phyloP scores from a whole-genome alignment of 2,329 filamentous ascomycete species.

The Teratosphaeria destructans region DNA sequence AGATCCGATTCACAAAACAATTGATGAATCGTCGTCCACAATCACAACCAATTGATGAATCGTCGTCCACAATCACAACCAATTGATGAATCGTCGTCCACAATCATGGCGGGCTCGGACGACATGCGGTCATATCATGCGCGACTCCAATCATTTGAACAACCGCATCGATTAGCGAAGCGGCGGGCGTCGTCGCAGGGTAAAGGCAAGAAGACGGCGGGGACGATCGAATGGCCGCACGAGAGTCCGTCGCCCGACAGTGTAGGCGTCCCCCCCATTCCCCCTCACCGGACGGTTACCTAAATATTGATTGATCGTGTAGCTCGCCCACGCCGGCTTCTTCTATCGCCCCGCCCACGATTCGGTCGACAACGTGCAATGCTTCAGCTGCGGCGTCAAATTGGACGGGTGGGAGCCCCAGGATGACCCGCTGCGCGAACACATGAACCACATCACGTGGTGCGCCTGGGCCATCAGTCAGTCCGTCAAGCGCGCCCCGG shows the following conservation, averaged over 20 bases:
- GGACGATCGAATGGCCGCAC: constrained; percentile 65
- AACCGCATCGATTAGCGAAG: constrained; percentile 51
- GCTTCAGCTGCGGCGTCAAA: constrained; percentile 74
- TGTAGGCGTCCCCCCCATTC: constrained; percentile 33
- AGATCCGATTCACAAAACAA: neutral
- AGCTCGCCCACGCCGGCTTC: constrained; percentile 88
- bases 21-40: too few species aligned
- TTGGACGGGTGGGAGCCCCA: constrained; percentile 87
- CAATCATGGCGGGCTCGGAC: constrained; percentile 28
- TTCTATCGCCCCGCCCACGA: constrained; percentile 68
- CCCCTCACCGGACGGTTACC: neutral
- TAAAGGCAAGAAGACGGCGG: constrained; percentile 35
- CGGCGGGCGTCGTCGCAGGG: constrained; percentile 58
- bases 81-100: too few species aligned
- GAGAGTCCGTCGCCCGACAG: constrained; percentile 53
- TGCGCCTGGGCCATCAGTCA: constrained; percentile 75
- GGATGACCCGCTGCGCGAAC: constrained; percentile 75
- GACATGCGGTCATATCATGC: constrained; percentile 54
- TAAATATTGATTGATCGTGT: neutral
- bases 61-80: too few species aligned
- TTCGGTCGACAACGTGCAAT: constrained; percentile 78
- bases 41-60: too few species aligned
- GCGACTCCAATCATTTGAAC: constrained; percentile 71
- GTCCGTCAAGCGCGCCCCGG: constrained; percentile 34
- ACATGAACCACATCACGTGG: constrained; percentile 67